Evolutionary conservation across 2,329 filamentous ascomycete species (phyloP).

Genomic region (Alternaria infectoria): DNA sequence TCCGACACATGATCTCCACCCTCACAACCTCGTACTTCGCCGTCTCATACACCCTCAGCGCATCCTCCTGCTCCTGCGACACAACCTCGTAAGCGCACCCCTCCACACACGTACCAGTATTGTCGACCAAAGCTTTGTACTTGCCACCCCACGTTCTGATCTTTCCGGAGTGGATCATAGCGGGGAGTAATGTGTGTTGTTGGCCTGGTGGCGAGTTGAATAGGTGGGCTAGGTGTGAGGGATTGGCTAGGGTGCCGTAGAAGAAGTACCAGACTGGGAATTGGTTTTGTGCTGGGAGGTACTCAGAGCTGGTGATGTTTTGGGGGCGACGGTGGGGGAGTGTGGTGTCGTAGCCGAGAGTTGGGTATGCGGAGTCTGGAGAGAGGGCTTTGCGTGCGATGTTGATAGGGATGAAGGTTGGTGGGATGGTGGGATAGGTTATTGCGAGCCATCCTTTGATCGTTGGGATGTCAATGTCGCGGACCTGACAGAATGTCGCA

Average conservation of each 20-base stretch:
- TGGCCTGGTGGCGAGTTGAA: neutral
- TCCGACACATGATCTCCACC: neutral
- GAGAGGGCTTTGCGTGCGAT: neutral
- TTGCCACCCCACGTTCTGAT: neutral
- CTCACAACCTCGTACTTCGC: conserved; percentile 11
- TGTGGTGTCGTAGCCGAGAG: neutral
- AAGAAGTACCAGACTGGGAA: neutral
- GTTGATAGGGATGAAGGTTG: neutral
- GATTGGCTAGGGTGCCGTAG: neutral
- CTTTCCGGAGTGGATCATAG: neutral
- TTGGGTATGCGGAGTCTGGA: neutral
- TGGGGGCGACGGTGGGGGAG: neutral
- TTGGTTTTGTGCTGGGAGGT: neutral
- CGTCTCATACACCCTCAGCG: conserved; percentile 4
- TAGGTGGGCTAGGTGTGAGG: neutral
- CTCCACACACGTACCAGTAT: neutral
- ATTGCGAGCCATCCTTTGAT: neutral
- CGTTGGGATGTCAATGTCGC: neutral
- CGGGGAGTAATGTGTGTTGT: neutral
- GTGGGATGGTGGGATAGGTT: neutral
- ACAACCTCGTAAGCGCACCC: conserved; percentile 4
- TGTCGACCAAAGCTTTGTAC: neutral
- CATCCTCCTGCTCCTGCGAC: conserved; percentile 5
- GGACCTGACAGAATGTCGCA: neutral
- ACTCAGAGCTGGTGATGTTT: neutral